These are phyloP conservation scores for Wakefieldia striispora DNA, from an alignment of 768 basidiomycete genomes.

Conservation along the genomic window DNA sequence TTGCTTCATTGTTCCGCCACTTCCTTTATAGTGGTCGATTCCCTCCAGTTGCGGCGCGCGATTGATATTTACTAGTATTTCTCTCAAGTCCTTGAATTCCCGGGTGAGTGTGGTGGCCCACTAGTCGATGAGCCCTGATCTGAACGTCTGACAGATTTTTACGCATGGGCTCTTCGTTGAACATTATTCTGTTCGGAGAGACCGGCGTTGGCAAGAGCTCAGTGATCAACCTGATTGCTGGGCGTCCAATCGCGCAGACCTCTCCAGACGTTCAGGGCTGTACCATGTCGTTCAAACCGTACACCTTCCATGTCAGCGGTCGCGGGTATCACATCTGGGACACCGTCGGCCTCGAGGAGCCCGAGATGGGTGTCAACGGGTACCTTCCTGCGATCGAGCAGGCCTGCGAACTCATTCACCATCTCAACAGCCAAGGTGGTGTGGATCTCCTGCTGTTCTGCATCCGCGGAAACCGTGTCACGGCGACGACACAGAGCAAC, in stretches of 20 bases:
- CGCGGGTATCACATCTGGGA: conserved; percentile 31
- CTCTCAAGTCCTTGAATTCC: not conserved
- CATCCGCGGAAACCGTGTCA: conserved; percentile 42
- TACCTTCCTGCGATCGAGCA: conserved; percentile 32
- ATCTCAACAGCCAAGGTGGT: conserved; percentile 30
- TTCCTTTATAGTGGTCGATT: not conserved
- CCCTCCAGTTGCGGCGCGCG: not conserved
- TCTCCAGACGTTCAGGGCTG: conserved; percentile 34
- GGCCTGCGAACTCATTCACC: conserved; percentile 33
- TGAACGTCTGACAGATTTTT: too few relatives aligned
- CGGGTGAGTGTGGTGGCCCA: not conserved
- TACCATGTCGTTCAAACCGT: conserved; percentile 35
- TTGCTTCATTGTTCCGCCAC: not conserved
- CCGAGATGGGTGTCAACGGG: conserved; percentile 23
- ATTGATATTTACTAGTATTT: not conserved
- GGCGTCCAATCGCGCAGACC: conserved; percentile 18
- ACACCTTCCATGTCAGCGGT: conserved; percentile 21
- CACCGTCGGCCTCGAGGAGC: conserved; percentile 36
- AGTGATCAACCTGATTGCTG: conserved; percentile 34
- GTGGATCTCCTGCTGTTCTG: conserved; percentile 42
- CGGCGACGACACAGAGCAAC: conserved; percentile 36
- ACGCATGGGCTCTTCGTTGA: conserved; percentile 16
- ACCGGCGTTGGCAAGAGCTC: conserved; percentile 38
- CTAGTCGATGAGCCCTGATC: not conserved
- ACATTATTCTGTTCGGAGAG: conserved; percentile 46